Evolutionary conservation across 2,329 filamentous ascomycete species (phyloP).

Genomic region (Hypoxylon sp.): DNA sequence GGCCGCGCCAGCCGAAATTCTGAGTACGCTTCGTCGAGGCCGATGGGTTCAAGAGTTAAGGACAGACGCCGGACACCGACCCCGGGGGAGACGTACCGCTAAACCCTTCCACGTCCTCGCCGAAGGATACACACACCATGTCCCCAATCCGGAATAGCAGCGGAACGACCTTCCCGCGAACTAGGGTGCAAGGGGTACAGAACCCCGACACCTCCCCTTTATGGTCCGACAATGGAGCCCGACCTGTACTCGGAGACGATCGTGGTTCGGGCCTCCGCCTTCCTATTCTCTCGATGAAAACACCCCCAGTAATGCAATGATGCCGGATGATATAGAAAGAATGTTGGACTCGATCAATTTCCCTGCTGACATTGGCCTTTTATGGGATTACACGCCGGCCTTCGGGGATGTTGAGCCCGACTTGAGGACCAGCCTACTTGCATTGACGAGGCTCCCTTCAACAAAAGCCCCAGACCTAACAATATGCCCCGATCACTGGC

Average conservation of each 20-base stretch:
- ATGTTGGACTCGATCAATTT: slow-evolving; percentile 16
- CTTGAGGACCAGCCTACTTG: not conserved
- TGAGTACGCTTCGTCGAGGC: slow-evolving; percentile 12
- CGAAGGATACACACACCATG: not conserved
- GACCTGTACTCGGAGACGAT: not conserved
- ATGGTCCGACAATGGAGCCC: slow-evolving; percentile 7
- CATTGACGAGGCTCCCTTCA: not conserved
- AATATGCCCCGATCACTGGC: not conserved
- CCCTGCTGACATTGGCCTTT: slow-evolving; percentile 14
- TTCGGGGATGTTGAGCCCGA: not conserved
- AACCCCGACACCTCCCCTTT: not conserved
- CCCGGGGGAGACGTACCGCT: not conserved
- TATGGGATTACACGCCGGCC: slow-evolving; percentile 10
- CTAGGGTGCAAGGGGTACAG: not conserved
- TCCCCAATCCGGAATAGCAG: not conserved
- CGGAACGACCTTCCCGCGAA: slow-evolving; percentile 1
- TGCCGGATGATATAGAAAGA: slow-evolving; percentile 12
- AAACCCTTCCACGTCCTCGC: not conserved
- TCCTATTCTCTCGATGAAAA: not conserved
- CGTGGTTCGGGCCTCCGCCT: not conserved
- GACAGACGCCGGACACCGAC: not conserved
- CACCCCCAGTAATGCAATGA: not conserved
- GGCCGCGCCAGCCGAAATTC: slow-evolving; percentile 5
- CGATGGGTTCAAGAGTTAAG: not conserved
- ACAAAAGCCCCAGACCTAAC: not conserved